Percentiles rank a stretch among this genome's conserved stretches.
Evolutionary conservation across 73 alveolate genomes (phyloP).

Genomic region (Paraurostyla sp.): DNA sequence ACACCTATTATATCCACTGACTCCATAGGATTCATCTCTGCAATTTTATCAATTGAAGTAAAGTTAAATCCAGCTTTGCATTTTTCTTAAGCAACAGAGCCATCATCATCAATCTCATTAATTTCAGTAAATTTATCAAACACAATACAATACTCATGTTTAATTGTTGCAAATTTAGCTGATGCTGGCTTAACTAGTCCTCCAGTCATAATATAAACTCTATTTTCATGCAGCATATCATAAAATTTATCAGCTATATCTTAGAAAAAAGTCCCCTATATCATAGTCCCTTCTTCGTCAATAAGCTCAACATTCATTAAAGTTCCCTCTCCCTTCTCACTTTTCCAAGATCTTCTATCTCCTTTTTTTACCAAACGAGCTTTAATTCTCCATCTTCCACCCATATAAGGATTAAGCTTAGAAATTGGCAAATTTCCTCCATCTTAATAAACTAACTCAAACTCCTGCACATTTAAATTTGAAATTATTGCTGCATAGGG

Average conservation of each 20-base stretch:
- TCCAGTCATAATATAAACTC: slow-evolving; percentile 47
- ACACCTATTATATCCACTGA: slow-evolving; percentile 57
- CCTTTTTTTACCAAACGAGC: slow-evolving; percentile 84
- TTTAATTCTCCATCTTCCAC: slow-evolving; percentile 76
- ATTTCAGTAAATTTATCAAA: slow-evolving; percentile 46
- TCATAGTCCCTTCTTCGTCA: slow-evolving; percentile 82
- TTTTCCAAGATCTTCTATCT: slow-evolving; percentile 81
- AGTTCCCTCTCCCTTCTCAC: slow-evolving; percentile 77
- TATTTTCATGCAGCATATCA: slow-evolving; percentile 72
- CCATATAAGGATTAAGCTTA: slow-evolving; percentile 40
- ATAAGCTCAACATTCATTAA: slow-evolving; percentile 79
- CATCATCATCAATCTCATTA: slow-evolving; percentile 74
- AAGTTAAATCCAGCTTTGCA: slow-evolving; percentile 23
- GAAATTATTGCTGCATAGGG: background rate
- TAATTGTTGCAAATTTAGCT: background rate
- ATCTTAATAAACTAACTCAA: slow-evolving; percentile 29
- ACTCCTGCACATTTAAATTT: background rate
- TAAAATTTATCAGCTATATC: slow-evolving; percentile 86
- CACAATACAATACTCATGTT: slow-evolving; percentile 21
- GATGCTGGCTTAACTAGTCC: background rate
- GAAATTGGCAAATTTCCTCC: slow-evolving; percentile 40
- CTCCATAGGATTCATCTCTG: slow-evolving; percentile 44
- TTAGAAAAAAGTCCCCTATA: slow-evolving; percentile 86
- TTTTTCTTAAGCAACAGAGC: slow-evolving; percentile 31
- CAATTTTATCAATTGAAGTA: slow-evolving; percentile 42